Conservation (phyloP, 225 moss, liverwort and hornwort genomes). For the Sphagnum tenellum region DNA sequence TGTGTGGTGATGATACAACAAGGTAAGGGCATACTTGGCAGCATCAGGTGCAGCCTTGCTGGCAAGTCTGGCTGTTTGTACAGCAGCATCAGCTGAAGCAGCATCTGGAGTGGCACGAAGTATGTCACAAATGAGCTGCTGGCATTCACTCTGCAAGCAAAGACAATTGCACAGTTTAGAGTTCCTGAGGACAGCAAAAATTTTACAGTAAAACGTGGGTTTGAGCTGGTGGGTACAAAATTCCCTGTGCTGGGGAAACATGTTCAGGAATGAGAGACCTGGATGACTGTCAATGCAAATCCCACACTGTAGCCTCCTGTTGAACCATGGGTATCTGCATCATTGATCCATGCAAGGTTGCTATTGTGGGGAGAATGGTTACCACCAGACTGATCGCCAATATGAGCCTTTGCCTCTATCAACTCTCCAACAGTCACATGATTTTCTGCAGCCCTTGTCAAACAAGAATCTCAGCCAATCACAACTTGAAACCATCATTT, state of each 20-base stretch:
- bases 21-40: conserved; percentile 34
- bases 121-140: conserved; percentile 88
- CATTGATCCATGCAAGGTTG: conserved; percentile 48
- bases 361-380: conserved; percentile 41
- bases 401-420: conserved; percentile 56
- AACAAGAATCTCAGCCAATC: background rate
- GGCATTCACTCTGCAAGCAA: conserved; percentile 80
- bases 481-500: no score
- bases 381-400: conserved; percentile 13
- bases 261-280: conserved; percentile 18
- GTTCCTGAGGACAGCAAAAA: no score
- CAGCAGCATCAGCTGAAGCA: conserved; percentile 87
- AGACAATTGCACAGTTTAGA: no score
- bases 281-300: conserved; percentile 67
- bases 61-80: conserved; percentile 81
- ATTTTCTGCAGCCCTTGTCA: conserved; percentile 54
- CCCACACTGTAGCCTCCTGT: conserved; percentile 69
- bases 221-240: no score
- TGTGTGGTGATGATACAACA: no score
- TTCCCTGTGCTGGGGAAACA: no score
- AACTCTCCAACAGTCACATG: conserved; percentile 74
- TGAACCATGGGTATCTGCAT: conserved; percentile 45
- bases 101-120: conserved; percentile 89
- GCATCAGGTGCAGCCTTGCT: conserved; percentile 63
- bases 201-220: no score